Conservation (phyloP, 257 asterid species). For the Cruciata laevipes region DNA sequence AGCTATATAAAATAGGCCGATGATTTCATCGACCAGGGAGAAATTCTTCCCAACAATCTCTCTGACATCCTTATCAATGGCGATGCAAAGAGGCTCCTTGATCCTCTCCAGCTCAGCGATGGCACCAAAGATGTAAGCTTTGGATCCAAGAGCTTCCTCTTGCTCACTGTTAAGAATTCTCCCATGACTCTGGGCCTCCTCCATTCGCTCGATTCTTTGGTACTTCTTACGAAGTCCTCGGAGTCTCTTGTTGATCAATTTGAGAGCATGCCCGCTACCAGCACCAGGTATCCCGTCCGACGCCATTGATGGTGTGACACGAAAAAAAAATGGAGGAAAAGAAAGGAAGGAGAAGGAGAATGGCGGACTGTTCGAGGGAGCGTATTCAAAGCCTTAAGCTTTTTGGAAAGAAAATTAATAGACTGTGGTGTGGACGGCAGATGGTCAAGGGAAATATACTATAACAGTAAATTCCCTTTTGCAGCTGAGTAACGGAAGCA, state of each 20-base stretch:
- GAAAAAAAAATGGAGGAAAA: not conserved
- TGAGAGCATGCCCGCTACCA: constrained; percentile 55
- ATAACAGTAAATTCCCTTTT: constrained; percentile 1
- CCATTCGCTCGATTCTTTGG: constrained; percentile 64
- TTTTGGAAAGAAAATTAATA: not conserved
- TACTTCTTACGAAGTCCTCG: constrained; percentile 64
- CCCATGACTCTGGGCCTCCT: constrained; percentile 50
- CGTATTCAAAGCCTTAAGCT: not conserved
- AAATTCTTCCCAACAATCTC: constrained; percentile 10
- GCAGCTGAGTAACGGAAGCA: not conserved
- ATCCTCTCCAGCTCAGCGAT: constrained; percentile 78
- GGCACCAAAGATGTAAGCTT: constrained; percentile 38
- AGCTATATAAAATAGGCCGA: constrained; percentile 51
- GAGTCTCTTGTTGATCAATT: constrained; percentile 62
- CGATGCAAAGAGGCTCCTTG: constrained; percentile 46
- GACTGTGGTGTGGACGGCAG: not conserved
- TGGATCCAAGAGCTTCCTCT: constrained; percentile 55
- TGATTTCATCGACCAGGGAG: constrained; percentile 40
- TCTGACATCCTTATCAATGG: constrained; percentile 51
- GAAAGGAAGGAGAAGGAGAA: not conserved
- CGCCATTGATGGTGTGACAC: constrained; percentile 11
- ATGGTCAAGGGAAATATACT: not conserved
- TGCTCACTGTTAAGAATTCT: constrained; percentile 70
- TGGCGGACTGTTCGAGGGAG: not conserved
- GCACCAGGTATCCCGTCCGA: constrained; percentile 27